Evolutionary conservation across 1,284 basidiomycete genomes (phyloP).

Genomic region (Thecaphora thlaspeos): DNA sequence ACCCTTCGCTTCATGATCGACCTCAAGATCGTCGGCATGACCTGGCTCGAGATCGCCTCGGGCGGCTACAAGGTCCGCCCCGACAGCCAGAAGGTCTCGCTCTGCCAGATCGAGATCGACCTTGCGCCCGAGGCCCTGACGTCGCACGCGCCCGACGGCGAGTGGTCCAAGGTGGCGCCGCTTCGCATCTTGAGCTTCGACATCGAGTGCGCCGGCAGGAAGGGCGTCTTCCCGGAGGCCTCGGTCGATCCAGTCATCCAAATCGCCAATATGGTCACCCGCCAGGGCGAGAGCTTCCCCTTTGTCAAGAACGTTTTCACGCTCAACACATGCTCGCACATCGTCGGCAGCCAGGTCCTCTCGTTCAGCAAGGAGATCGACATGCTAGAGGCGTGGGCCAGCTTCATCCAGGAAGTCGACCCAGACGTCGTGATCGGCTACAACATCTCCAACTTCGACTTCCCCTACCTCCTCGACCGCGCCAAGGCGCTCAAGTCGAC

Average conservation of each 20-base stretch:
- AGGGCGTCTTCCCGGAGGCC: conserved; percentile 56
- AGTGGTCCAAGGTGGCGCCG: conserved; percentile 55
- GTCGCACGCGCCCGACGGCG: conserved; percentile 52
- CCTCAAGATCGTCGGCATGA: conserved; percentile 56
- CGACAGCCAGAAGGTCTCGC: conserved; percentile 36
- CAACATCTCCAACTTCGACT: conserved; percentile 58
- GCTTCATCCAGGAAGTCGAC: conserved; percentile 54
- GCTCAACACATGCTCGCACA: conserved; percentile 54
- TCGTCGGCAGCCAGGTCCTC: conserved; percentile 55
- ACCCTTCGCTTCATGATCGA: conserved; percentile 58
- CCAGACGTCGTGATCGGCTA: conserved; percentile 57
- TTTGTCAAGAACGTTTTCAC: conserved; percentile 58
- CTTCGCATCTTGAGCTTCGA: conserved; percentile 57
- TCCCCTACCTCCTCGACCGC: conserved; percentile 56
- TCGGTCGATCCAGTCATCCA: conserved; percentile 56
- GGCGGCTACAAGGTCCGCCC: conserved; percentile 49
- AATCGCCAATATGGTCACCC: conserved; percentile 57
- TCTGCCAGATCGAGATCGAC: conserved; percentile 55
- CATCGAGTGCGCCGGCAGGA: conserved; percentile 57
- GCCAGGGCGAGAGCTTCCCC: conserved; percentile 53
- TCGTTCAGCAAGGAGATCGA: conserved; percentile 51
- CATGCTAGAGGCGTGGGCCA: conserved; percentile 54
- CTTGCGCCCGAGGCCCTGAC: conserved; percentile 45
- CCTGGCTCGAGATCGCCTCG: conserved; percentile 50
- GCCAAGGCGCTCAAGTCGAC: conserved; percentile 53